A percentile compares a stretch with the other conserved stretches of the same genome.
phyloP scores from a whole-genome alignment of 495 filamentous ascomycete species.

The Coniosporium apollinis region DNA sequence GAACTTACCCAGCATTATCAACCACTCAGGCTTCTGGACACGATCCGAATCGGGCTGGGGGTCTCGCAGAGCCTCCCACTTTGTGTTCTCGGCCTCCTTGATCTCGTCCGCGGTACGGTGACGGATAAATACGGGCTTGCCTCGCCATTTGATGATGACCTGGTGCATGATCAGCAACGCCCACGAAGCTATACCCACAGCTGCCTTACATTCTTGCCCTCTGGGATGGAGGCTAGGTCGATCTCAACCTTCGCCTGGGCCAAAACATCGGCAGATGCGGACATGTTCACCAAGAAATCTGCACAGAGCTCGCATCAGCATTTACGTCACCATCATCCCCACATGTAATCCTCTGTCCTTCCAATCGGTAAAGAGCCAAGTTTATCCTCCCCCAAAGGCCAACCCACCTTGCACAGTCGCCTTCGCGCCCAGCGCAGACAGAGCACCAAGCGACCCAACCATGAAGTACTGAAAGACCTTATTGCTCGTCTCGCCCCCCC shows the following conservation, averaged over 20 bases:
- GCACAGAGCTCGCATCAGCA: slow-evolving; percentile 12
- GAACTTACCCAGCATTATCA: slow-evolving; percentile 84
- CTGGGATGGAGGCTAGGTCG: slow-evolving; percentile 75
- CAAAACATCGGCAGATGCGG: slow-evolving; percentile 94
- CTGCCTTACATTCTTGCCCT: slow-evolving; percentile 91
- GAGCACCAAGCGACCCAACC: slow-evolving; percentile 85
- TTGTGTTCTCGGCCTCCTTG: slow-evolving; percentile 36
- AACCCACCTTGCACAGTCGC: slow-evolving; percentile 84
- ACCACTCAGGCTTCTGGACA: slow-evolving; percentile 96
- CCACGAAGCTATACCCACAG: neutral
- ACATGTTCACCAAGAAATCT: slow-evolving; percentile 99
- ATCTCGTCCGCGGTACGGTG: slow-evolving; percentile 72
- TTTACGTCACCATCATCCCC: slow-evolving; percentile 3
- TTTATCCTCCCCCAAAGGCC: slow-evolving; percentile 9
- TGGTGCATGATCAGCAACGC: slow-evolving; percentile 20
- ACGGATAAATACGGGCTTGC: slow-evolving; percentile 99
- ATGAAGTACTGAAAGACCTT: slow-evolving; percentile 94
- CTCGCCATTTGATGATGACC: slow-evolving; percentile 99
- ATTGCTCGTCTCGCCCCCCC: slow-evolving; percentile 45
- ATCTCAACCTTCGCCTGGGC: slow-evolving; percentile 99
- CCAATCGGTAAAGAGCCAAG: too few relatives aligned
- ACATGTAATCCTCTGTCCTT: neutral
- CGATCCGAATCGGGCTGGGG: slow-evolving; percentile 82
- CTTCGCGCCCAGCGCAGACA: slow-evolving; percentile 87
- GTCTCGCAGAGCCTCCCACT: slow-evolving; percentile 66